Conservation (phyloP, 2,329 filamentous ascomycete species). For the Nothophaeocryptopus gaeumannii region DNA sequence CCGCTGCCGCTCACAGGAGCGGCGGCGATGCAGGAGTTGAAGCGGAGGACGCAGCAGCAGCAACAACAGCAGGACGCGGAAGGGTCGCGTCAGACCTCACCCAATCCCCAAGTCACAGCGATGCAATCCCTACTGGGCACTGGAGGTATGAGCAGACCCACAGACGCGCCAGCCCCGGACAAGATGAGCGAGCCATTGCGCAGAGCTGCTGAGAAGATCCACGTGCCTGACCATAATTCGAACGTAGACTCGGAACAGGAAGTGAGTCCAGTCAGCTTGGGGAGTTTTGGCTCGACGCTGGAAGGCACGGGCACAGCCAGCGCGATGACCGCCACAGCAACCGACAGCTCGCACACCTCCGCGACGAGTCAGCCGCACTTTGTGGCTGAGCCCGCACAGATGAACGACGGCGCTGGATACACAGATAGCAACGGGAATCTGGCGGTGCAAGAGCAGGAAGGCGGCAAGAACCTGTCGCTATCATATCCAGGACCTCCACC, state of each 20-base stretch:
- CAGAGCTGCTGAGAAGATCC: conserved; percentile 48
- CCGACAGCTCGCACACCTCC: conserved; percentile 45
- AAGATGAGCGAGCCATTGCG: conserved; percentile 50
- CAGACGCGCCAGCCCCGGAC: conserved; percentile 43
- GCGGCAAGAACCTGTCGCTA: conserved; percentile 58
- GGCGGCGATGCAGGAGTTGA: conserved; percentile 49
- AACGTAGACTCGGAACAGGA: conserved; percentile 47
- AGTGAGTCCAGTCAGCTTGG: conserved; percentile 53
- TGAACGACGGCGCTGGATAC: conserved; percentile 39
- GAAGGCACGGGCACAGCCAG: conserved; percentile 44
- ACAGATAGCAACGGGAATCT: conserved; percentile 22
- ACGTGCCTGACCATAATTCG: conserved; percentile 44
- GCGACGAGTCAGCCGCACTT: conserved; percentile 33
- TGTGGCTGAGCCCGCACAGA: conserved; percentile 36
- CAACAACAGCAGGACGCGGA: conserved; percentile 13
- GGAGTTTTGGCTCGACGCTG: conserved; percentile 51
- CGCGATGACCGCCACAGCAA: conserved; percentile 47
- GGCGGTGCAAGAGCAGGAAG: conserved; percentile 28
- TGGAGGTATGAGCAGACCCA: conserved; percentile 43
- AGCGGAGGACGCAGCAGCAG: conserved; percentile 42
- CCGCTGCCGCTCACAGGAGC: conserved; percentile 43
- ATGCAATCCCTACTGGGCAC: conserved; percentile 45
- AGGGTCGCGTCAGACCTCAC: conserved; percentile 44
- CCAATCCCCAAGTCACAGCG: conserved; percentile 46
- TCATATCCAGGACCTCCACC: conserved; percentile 62